Evolutionary conservation across 2,329 filamentous ascomycete species (phyloP).

Genomic region (Diaporthe australafricana): DNA sequence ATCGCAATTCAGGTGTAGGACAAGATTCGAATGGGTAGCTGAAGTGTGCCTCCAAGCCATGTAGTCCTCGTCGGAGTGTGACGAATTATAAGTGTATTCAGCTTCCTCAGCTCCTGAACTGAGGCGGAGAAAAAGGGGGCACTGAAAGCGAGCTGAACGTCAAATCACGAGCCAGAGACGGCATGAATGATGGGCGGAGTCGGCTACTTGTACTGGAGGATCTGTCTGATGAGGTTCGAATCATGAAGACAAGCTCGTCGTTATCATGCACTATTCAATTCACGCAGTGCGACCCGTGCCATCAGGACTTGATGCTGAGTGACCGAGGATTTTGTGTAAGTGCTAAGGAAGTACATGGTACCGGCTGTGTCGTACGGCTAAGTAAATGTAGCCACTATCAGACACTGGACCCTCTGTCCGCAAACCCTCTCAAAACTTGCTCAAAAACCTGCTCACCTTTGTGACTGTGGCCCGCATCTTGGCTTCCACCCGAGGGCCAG

Average conservation of each 20-base stretch:
- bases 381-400: not conserved
- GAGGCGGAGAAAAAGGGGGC: too few relatives aligned
- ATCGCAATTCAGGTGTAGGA: too few relatives aligned
- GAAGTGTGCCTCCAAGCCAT: too few relatives aligned
- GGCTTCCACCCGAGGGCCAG: not conserved
- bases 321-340: constrained; percentile 1
- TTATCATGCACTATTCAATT: not conserved
- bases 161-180: not conserved
- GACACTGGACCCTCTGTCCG: not conserved
- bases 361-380: accelerated
- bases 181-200: not conserved
- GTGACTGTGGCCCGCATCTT: constrained; percentile 14
- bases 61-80: too few relatives aligned
- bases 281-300: not conserved
- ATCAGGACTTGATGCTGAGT: not conserved
- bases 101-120: not conserved
- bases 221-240: not conserved
- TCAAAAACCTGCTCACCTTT: constrained; percentile 31
- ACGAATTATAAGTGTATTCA: not conserved
- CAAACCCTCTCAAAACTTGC: constrained; percentile 28
- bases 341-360: constrained; percentile 7
- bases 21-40: too few relatives aligned
- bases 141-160: not conserved
- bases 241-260: not conserved
- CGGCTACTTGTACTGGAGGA: not conserved